phyloP scores from a whole-genome alignment of 108 stramenopile genomes.

The Skeletonema grethae region DNA sequence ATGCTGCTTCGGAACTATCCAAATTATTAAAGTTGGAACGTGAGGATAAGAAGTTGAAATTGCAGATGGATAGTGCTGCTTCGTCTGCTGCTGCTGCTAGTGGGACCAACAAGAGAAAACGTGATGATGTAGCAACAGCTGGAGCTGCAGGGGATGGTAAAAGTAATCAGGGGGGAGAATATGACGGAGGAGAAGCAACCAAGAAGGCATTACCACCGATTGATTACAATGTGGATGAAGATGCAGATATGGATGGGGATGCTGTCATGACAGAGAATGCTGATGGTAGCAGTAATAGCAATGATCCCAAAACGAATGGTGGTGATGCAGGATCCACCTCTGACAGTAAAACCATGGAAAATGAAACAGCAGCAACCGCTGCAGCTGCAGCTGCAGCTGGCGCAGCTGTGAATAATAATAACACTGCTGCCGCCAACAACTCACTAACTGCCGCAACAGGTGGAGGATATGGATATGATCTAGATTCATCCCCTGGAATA shows the following conservation, averaged over 20 bases:
- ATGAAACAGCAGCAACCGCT: not conserved
- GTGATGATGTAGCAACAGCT: not conserved
- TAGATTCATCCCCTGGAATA: slow-evolving; percentile 75
- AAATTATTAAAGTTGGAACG: slow-evolving; percentile 21
- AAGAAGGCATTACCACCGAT: slow-evolving; percentile 28
- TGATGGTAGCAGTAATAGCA: not conserved
- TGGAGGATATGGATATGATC: slow-evolving; percentile 82
- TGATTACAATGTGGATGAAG: slow-evolving; percentile 30
- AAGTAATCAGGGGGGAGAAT: not conserved
- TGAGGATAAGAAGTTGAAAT: not conserved
- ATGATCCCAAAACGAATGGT: not conserved
- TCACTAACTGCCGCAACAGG: slow-evolving; percentile 57
- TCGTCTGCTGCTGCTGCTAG: not conserved
- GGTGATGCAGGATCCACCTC: not conserved
- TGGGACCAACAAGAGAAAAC: slow-evolving; percentile 24
- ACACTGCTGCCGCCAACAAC: slow-evolving; percentile 4
- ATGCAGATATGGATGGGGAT: slow-evolving; percentile 11
- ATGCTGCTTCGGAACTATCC: slow-evolving; percentile 61
- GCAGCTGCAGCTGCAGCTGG: not conserved
- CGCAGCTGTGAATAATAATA: not conserved
- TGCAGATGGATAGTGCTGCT: not conserved
- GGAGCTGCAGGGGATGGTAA: not conserved
- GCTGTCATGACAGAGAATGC: not conserved
- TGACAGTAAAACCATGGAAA: not conserved
- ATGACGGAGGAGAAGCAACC: not conserved